A percentile compares a stretch with the other conserved stretches of the same genome.
phyloP scores from a whole-genome alignment of 2,329 filamentous ascomycete genomes.

The Zasmidium angulare region DNA sequence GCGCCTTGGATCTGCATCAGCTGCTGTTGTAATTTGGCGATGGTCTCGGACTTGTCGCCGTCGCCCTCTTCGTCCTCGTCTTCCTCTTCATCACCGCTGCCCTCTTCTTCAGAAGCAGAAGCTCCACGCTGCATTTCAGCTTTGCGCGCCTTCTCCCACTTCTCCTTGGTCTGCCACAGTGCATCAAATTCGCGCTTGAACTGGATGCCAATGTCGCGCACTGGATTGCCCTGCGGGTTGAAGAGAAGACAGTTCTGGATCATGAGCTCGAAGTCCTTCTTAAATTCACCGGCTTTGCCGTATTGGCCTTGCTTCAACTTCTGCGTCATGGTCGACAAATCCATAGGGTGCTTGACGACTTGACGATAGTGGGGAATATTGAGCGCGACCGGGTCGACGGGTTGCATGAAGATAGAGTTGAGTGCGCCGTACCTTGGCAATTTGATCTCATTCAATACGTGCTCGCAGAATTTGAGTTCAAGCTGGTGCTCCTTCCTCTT shows the following conservation, averaged over 20 bases:
- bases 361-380: slow-evolving; percentile 93
- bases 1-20: slow-evolving; percentile 52
- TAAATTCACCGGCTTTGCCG: slow-evolving; percentile 78
- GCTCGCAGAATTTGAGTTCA: slow-evolving; percentile 86
- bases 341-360: slow-evolving; percentile 96
- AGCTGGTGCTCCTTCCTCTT: slow-evolving; percentile 88
- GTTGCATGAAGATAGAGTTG: slow-evolving; percentile 73
- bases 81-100: slow-evolving; percentile 65
- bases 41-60: slow-evolving; percentile 45
- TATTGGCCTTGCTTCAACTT: slow-evolving; percentile 81
- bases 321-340: slow-evolving; percentile 74
- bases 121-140: slow-evolving; percentile 64
- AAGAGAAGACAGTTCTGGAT: slow-evolving; percentile 90
- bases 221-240: slow-evolving; percentile 76
- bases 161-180: slow-evolving; percentile 75
- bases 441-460: slow-evolving; percentile 74
- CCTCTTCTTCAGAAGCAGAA: slow-evolving; percentile 66
- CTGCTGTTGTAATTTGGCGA: slow-evolving; percentile 72
- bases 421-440: slow-evolving; percentile 68
- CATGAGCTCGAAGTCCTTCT: slow-evolving; percentile 77
- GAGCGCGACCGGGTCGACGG: slow-evolving; percentile 90
- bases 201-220: slow-evolving; percentile 69
- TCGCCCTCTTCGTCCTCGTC: slow-evolving; percentile 56
- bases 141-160: slow-evolving; percentile 76
- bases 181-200: slow-evolving; percentile 73